Base-by-base conservation (phyloP, 768 basidiomycete species). In the Favolaschia claudopus region DNA sequence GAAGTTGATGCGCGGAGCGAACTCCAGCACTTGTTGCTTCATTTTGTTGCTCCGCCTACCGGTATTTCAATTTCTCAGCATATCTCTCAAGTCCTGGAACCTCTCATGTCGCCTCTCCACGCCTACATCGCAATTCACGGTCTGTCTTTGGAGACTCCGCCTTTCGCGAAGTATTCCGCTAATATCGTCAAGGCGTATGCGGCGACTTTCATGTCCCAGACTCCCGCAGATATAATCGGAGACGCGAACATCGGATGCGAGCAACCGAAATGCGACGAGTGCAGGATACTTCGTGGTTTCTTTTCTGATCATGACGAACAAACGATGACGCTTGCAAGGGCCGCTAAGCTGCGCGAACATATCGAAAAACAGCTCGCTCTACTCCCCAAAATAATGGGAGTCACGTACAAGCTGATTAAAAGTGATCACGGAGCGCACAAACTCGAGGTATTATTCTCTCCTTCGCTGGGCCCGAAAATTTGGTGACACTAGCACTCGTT, bases 71-170 rank as follows among this genome's bases (percentile, higher is more conserved):
- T 53, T 10, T 2, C 29, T 10, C 20, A 43, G 22, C 51, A 53
- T 19, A 33, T 53, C 12, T 53, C 51, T 32, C 33, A 24, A n/a
- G 51, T 53, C 32, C 51, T 53, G 9, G 51, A 22, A 13, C 51
- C 51, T 15, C 44, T 53, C 32, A 2, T 53, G 20, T 25, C 40
- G 5, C 15, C 31, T 10, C 38, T 53, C 2, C 29, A 19, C 4
- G 29, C 25, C 4, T 53, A 43, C 15, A 29, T 53, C 9, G 32
- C 19, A 3, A 24, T 33, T 12, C 40, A 34, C 24, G 14, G 10
- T 1, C n/a, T 53, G 28, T 31, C 22, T 10, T 53, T 42, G 13
- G 40, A 34, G 22, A 14, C 20, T n/a, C 17, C 9, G 15, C 39
- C 40, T 9, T 43, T 34, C 32, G 34, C 22, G 12, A 43, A 27